Evolutionary conservation across 2,329 filamentous ascomycete genomes (phyloP), one percentile per base, ranked within the genome.

Genomic region (Sarocladium strictum): DNA sequence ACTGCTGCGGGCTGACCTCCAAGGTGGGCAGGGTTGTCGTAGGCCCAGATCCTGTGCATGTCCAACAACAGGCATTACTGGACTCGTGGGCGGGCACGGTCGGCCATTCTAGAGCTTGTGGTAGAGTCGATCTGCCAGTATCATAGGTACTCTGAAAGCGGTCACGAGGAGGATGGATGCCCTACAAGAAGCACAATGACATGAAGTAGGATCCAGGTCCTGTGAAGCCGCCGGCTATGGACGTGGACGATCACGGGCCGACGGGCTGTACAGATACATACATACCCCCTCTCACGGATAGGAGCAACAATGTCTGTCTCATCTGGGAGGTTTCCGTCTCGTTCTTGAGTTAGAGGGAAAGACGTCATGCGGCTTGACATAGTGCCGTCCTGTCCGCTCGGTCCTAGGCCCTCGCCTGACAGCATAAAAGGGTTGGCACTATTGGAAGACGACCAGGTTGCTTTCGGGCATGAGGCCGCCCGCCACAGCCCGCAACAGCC

Each of bases 321-420:
- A n/a, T n/a, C n/a, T n/a, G n/a, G n/a, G n/a, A n/a, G n/a, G n/a
- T n/a, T n/a, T n/a, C n/a, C n/a, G n/a, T n/a, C n/a, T n/a, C n/a
- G n/a, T n/a, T n/a, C n/a, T n/a, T n/a, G n/a, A n/a, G n/a, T n/a
- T 33, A 15, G 35, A 17, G 11, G 15, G 19, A 24, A 45, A 21
- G 40, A 45, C 40, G 40, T 45, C 40, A 45, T 45, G 40, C 40
- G 40, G 40, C 40, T 45, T 45, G 10, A 45, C n/a, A 15, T 23
- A 24, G 40, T 21, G 40, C 40, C 35, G 35, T 15, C 35, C 12
- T 38, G 29, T 12, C 29, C 29, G 29, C 29, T 32, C 12, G 29
- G 29, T 32, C 29, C 12, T 12, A 32, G 29, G 29, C 29, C 12
- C 7, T 6, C 29, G 32, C 11, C 7, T 45, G 21, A 24, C n/a